Evolutionary conservation across 2,329 filamentous ascomycete genomes (phyloP), one percentile per base, ranked within the genome.

Genomic region (Sclerotinia sclerotiorum): DNA sequence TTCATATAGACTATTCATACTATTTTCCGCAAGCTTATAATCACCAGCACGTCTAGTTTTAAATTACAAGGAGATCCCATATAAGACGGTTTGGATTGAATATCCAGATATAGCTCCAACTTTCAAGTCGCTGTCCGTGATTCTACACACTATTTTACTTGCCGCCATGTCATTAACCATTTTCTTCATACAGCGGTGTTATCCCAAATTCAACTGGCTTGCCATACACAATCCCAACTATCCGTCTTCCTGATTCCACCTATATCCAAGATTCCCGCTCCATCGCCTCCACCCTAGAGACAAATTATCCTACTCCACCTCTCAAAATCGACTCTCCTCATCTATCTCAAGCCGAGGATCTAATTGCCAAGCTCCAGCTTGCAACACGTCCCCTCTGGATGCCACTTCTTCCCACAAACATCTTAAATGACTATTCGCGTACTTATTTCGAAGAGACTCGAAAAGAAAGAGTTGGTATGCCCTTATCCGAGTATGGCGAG

Each of bases 41-140:
- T 67, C 57, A 17, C 39, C 1, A 60, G 62, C 86, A 56, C 87
- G 90, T 1, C 78, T 92, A 68, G 76, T 84, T 2, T 79, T 92
- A 56, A 92, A 91, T 79, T 90, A 84, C 79, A 92, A 92, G 76
- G 81, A 81, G 1, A 77, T 92, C 19, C 82, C 87, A 57, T 92
- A 92, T 79, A 83, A 84, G 75, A 92, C 89, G 0, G 81, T 88
- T 82, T 92, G 88, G 88, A 78, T 88, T 21, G 88, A 91, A 74
- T 91, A 90, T 72, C 89, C 88, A 0, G 85, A 91, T 48, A 81
- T 93, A 69, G 83, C 81, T 68, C 78, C 85, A 1, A 84, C 77
- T 2, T 79, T 91, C 62, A 80, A 85, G 73, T 79, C 82, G 39
- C 81, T 87, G 86, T 87, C 73, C 73, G 82, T 77, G 2, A 46